Evolutionary conservation across 306 rosid genomes (phyloP), one percentile per base, ranked within the genome.

Genomic region (Sechiopsis laciniata): DNA sequence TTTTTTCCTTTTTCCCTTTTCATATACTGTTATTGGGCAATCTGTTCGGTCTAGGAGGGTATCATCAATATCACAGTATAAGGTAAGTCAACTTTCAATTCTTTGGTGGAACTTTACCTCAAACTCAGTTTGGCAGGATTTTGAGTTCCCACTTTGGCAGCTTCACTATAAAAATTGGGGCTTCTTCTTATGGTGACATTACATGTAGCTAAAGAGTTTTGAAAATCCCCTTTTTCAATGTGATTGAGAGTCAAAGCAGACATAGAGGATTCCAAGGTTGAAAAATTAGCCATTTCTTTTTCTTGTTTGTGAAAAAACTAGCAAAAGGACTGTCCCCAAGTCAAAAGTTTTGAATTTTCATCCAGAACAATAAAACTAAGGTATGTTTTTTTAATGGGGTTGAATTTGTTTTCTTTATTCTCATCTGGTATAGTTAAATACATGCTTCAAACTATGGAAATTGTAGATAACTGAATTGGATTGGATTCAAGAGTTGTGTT

Each of bases 401-500:
- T 69, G 58, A 16, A 69, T 46, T 48, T 50, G 14, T 21, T 22
- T n/a, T 50, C 73, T 50, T 46, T 21, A 68, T 17, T 69, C 17
- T 21, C 58, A 8, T 22, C 40, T 46, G 3, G 3, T 69, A 14
- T 6, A 54, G 0, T 45, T 14, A 69, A 9, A 40, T 40, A 32
- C 74, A 50, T 70, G 59, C 48, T 70, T 26, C 20, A 10, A 51
- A 68, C 57, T 14, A 22, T 48, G 20, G 29, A 48, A 50, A 21
- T 50, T 24, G 19, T 68, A 14, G 57, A 48, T 22, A 68, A 2
- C 42, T 70, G 60, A 24, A 51, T 24, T 29, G 1, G 58, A 26
- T 51, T 70, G 24, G 68, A 59, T 48, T 10, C 73, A 75, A 21
- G 40, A 48, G 55, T 73, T 68, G 77, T 58, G 61, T 74, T 68